Evolutionary conservation across 352 stramenopile species (phyloP), one percentile per base, ranked within the genome.

Genomic region (Phytophthora agathidicida): DNA sequence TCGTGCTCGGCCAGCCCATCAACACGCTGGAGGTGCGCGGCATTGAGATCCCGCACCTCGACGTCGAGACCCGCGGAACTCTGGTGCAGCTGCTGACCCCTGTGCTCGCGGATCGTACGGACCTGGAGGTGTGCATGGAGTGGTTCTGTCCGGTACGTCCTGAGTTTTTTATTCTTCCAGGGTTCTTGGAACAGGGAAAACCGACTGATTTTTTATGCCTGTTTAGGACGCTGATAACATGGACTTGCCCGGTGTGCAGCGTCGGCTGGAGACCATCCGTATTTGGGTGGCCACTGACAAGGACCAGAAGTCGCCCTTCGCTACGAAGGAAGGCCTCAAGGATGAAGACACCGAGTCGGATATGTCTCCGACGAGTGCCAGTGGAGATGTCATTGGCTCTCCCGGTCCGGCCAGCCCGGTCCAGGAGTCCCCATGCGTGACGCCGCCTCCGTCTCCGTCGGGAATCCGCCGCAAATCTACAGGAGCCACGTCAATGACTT

Each of bases 261-360:
- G 81, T 32, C 81, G 83, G 19, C 57, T 78, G 35, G 83, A 95
- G 65, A 95, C 86, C 32, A 77, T 95, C 39, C 83, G 86, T 45
- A 93, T 95, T 59, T 95, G 86, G 86, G 82, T 95, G 19, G 83
- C 84, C 6, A 95, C 86, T 0, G 86, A 93, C 65, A 93, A 93
- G 60, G 84, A 93, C 43, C 85, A 82, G 53, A 93, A 93, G 65
- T 95, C 86, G 20, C 86, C 86, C 3, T 95, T 93, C 48, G 53
- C 52, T 11, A 66, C 55, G 3, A 68, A 66, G 33, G 83, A 83
- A 45, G 68, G 73, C 16, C 60, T 73, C 4, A 80, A 80, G 44
- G 83, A 90, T 50, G 73, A 74, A 17, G 80, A 86, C 58, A 91
- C 80, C 5, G 82, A 90, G 57, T 87, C 79, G 32, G 75, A 89